These are phyloP conservation scores for Cynanchum wilfordii DNA, from an alignment of 257 asterid species.

Conservation along the genomic window DNA sequence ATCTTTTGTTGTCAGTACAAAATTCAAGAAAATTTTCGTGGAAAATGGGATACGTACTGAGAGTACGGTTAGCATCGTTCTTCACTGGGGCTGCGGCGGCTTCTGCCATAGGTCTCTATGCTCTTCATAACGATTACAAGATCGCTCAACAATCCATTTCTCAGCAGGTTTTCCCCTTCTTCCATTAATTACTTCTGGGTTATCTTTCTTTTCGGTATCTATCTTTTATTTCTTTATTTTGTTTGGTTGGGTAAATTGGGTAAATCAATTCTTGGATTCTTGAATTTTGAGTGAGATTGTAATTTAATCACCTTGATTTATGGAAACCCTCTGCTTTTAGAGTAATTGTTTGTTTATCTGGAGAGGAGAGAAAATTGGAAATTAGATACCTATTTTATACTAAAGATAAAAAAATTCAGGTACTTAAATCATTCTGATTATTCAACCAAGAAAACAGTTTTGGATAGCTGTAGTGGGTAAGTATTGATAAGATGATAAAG, in stretches of 20 bases:
- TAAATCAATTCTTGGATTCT: neutral
- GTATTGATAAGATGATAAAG: neutral
- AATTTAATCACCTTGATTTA: neutral
- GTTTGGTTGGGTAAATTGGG: neutral
- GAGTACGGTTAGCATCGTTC: constrained; percentile 85
- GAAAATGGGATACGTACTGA: constrained; percentile 70
- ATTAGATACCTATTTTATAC: neutral
- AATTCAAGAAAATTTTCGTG: neutral
- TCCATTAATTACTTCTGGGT: neutral
- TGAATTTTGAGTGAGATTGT: neutral
- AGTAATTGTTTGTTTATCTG: neutral
- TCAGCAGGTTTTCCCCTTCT: constrained; percentile 42
- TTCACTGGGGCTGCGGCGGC: constrained; percentile 88
- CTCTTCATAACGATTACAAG: constrained; percentile 69
- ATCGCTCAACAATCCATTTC: constrained; percentile 58
- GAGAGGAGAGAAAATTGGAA: neutral
- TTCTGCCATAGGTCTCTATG: constrained; percentile 65
- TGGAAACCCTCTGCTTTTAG: neutral
- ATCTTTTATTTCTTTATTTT: neutral
- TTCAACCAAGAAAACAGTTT: neutral
- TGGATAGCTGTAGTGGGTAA: neutral
- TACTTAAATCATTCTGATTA: neutral
- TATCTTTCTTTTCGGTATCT: neutral
- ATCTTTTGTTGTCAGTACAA: neutral
- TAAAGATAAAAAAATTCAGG: neutral